These are phyloP conservation scores for Penicillium vulpinum DNA, from an alignment of 2,329 filamentous ascomycete genomes.

Conservation along the genomic window DNA sequence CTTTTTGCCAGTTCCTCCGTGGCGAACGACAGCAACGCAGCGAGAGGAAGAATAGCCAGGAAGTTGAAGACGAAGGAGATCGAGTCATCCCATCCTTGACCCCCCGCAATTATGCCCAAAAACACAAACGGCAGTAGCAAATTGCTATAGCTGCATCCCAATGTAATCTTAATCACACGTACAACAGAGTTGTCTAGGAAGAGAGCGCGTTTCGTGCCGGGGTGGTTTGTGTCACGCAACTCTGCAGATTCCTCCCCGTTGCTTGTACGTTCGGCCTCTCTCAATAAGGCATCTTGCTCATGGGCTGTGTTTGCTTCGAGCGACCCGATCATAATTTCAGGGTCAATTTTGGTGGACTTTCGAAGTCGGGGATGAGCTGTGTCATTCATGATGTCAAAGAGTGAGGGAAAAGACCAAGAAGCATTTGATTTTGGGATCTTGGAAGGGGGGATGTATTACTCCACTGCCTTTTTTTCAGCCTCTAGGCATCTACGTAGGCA, in stretches of 20 bases:
- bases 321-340: not conserved
- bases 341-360: conserved; percentile 1
- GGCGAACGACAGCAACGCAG: conserved; percentile 56
- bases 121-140: conserved; percentile 72
- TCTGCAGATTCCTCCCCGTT: not conserved
- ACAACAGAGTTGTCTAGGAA: conserved; percentile 50
- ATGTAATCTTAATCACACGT: conserved; percentile 32
- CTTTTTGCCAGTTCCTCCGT: conserved; percentile 58
- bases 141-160: conserved; percentile 79
- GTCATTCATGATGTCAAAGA: not conserved
- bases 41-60: conserved; percentile 61
- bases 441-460: conserved; percentile 3
- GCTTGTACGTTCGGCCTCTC: not conserved
- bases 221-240: not conserved
- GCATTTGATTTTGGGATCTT: not conserved
- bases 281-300: not conserved
- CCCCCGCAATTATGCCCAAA: conserved; percentile 70
- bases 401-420: not conserved
- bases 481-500: not conserved
- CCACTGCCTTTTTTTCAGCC: not conserved
- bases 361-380: conserved; percentile 5
- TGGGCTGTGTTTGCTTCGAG: not conserved
- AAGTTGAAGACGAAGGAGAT: conserved; percentile 82
- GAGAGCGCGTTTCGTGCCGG: not conserved
- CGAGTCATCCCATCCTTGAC: conserved; percentile 56